Base-by-base conservation (phyloP, 192 early-diverging fungal genomes). In the Coemansia sp. region DNA sequence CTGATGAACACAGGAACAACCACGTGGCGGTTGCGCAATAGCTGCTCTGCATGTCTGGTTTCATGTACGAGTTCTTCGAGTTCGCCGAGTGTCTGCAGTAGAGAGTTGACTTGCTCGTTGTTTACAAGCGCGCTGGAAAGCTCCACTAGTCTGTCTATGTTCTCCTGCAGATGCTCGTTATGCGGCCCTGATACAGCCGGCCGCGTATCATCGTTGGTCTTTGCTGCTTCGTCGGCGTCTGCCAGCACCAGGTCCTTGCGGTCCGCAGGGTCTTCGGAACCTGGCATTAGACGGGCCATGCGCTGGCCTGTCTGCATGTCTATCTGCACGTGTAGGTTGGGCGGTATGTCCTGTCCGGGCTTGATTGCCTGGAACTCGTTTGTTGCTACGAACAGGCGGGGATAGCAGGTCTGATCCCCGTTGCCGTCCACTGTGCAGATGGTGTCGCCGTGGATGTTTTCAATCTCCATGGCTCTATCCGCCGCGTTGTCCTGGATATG, bases 291-390 rank as follows among this genome's bases (percentile, higher is more conserved):
- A 48, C 83, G 83, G 19, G 88, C 88, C 54, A 64, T 67, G 20
- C 83, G 82, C 34, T 72, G 58, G 20, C 84, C 85, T 5, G 83
- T 88, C 24, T 61, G 57, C 73, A 88, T 83, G 62, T 88, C 83
- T 55, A 89, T 67, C 55, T 84, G 85, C 27, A 87, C 63, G 71
- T 88, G 87, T 6, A 90, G 78, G 10, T 86, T 87, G 25, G 65
- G 49, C 13, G 87, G 88, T 35, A 88, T 68, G 19, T 85, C 78
- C 51, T 90, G 87, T 22, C 85, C 88, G 13, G 81, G 78, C 32
- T 68, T 69, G 20, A 90, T 76, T 42, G 60, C 67, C 61, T 83
- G 81, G 55, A 86, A 88, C 62, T 90, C 81, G 47, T 61, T 62
- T 7, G 87, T 87, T 9, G 88, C 75, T 5, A 60, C 29, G 58